A percentile compares a stretch with the other conserved stretches of the same genome.
Evolutionary conservation across 1,284 basidiomycete species (phyloP).

Genomic region (Coniferiporia sulphurascens): DNA sequence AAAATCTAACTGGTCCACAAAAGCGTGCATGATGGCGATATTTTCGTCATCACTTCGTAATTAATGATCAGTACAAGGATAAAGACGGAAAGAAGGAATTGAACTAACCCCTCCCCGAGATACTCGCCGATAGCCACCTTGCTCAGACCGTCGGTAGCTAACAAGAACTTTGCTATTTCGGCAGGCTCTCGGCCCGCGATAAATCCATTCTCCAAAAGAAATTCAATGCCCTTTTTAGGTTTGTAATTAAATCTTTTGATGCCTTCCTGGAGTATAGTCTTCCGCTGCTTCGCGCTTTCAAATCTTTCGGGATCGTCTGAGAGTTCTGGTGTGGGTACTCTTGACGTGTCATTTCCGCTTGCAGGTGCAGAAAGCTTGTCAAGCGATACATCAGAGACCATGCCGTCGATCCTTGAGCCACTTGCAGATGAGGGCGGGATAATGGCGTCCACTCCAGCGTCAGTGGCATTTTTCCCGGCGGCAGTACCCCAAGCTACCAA

Average conservation of each 20-base stretch:
- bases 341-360: conserved; percentile 46
- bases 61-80: conserved; percentile 19
- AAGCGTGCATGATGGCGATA: conserved; percentile 92
- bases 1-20: conserved; percentile 89
- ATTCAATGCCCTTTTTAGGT: conserved; percentile 91
- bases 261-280: conserved; percentile 92
- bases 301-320: conserved; percentile 89
- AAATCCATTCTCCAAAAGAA: conserved; percentile 86
- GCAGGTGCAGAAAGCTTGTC: conserved; percentile 43
- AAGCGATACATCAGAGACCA: conserved; percentile 49
- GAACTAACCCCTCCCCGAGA: conserved; percentile 85
- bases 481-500: conserved; percentile 86
- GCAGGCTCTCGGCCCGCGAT: conserved; percentile 72
- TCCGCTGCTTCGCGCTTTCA: conserved; percentile 95
- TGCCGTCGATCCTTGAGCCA: conserved; percentile 44
- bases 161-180: conserved; percentile 85
- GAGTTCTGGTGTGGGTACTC: conserved; percentile 71
- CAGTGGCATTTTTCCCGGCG: conserved; percentile 44
- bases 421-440: conserved; percentile 45
- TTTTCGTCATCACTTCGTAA: conserved; percentile 73
- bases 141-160: conserved; percentile 88
- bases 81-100: background rate
- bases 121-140: conserved; percentile 98
- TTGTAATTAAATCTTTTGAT: conserved; percentile 99
- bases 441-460: conserved; percentile 37